Evolutionary conservation across 2,329 filamentous ascomycete species (phyloP), one percentile per base, ranked within the genome.

Genomic region (Cadophora malorum): DNA sequence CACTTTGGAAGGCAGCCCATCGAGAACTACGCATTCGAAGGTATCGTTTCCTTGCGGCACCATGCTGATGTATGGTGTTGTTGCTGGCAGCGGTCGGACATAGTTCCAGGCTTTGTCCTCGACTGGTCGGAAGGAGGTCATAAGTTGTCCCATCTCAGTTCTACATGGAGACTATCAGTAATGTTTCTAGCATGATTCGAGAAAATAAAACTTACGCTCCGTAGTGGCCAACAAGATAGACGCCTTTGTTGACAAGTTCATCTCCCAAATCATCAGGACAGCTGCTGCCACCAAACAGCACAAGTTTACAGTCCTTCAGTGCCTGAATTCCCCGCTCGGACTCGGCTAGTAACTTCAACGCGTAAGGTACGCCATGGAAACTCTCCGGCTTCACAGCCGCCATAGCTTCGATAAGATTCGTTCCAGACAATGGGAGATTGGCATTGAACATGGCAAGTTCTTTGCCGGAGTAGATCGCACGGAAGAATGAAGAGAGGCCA

Each of bases 331-430:
- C 89, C 21, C 84, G 81, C 0, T 84, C 79, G 0, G 83, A 82
- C 74, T 91, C 89, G 0, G 84, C 83, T 0, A 91, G 79, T 0
- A 91, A 78, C 73, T 91, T 90, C 21, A 91, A 76, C 0, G 86
- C 84, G 70, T 90, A 91, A 0, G 89, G 89, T 0, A 91, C 89
- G 2, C 81, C 83, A 66, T 89, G 84, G 38, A 91, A 84, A 23
- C 85, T 83, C 64, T 90, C 82, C 0, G 85, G 81, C 21, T 81
- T 70, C 66, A 81, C 75, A 8, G 75, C 75, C 8, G 77, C 71
- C 71, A 88, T 80, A 12, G 81, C 81, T 5, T 78, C 74, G 1
- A 85, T 76, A 1, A 88, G 76, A 19, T 82, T 79, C n/a, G 80
- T 78, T 1, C 79, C 79, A 0, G 88, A 87, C 3, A 90, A 76